A percentile compares a stretch with the other conserved stretches of the same genome.
These are phyloP conservation scores for Porpolomopsis calyptriformis DNA, from an alignment of 768 basidiomycete genomes.

Conservation along the genomic window DNA sequence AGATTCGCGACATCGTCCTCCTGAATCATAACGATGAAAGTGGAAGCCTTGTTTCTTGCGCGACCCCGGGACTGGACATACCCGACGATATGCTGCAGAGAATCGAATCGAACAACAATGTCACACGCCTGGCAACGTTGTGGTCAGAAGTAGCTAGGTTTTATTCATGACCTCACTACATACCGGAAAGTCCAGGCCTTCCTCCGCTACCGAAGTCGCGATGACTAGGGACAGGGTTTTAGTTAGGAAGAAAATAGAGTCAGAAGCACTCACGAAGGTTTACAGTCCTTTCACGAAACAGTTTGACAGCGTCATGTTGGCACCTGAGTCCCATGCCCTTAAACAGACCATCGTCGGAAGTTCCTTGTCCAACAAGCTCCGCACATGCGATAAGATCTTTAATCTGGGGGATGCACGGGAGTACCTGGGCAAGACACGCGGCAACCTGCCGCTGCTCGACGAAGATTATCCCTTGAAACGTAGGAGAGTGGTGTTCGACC, in stretches of 20 bases:
- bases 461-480: conserved; percentile 78
- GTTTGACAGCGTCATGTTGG: conserved; percentile 49
- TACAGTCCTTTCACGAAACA: conserved; percentile 53
- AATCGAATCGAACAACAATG: conserved; percentile 78
- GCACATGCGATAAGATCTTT: conserved; percentile 47
- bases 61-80: conserved; percentile 87
- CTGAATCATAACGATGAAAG: conserved; percentile 74
- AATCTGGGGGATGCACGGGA: conserved; percentile 51
- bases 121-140: conserved; percentile 71
- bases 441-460: conserved; percentile 81
- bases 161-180: conserved; percentile 13
- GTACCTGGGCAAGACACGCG: conserved; percentile 50
- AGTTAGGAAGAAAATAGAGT: conserved; percentile 3
- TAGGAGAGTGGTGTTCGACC: conserved; percentile 36
- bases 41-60: conserved; percentile 65
- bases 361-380: conserved; percentile 64
- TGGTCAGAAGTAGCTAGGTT: neutral
- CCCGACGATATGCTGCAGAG: conserved; percentile 70
- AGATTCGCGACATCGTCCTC: conserved; percentile 45
- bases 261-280: conserved; percentile 49
- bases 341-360: conserved; percentile 30
- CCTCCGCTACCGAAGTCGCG: conserved; percentile 83
- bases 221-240: conserved; percentile 37
- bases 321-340: conserved; percentile 28
- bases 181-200: conserved; percentile 84